Percentiles rank a stretch among this genome's conserved stretches.
These are phyloP conservation scores for Populus euphratica DNA, from an alignment of 345 rosid species.

Conservation along the genomic window DNA sequence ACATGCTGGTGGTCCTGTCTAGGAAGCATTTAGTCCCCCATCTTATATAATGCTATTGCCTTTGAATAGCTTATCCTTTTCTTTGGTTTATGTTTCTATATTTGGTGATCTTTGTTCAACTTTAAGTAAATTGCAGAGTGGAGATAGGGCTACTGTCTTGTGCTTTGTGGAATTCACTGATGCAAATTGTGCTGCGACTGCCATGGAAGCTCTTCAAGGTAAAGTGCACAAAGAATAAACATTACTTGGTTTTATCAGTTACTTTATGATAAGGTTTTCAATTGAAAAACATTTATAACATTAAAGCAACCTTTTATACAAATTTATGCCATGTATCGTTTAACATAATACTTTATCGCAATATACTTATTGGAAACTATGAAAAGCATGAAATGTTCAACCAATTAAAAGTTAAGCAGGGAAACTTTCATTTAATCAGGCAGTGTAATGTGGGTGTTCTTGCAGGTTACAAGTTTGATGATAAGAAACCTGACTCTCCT, in stretches of 20 bases:
- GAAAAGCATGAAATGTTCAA: not conserved
- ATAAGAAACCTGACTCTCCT: conserved; percentile 42
- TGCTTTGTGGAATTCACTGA: conserved; percentile 60
- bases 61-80: not conserved
- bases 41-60: not conserved
- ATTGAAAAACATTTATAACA: not conserved
- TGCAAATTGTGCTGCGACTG: conserved; percentile 47
- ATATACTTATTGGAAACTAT: not conserved
- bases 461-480: conserved; percentile 58
- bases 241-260: not conserved
- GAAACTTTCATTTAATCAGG: conserved; percentile 3
- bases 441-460: conserved; percentile 4
- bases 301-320: not conserved
- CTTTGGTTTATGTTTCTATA: not conserved
- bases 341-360: not conserved
- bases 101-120: not conserved
- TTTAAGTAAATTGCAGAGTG: conserved; percentile 32
- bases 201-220: conserved; percentile 66
- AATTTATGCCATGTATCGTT: not conserved
- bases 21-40: not conserved
- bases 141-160: conserved; percentile 47
- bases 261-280: not conserved
- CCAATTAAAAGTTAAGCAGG: not conserved
- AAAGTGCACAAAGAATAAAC: not conserved
- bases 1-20: too few species aligned